Percentiles rank a stretch among this genome's conserved stretches.
Evolutionary conservation across 139 green algal species (phyloP).

Genomic region (Chlorokybus atmophyticus): DNA sequence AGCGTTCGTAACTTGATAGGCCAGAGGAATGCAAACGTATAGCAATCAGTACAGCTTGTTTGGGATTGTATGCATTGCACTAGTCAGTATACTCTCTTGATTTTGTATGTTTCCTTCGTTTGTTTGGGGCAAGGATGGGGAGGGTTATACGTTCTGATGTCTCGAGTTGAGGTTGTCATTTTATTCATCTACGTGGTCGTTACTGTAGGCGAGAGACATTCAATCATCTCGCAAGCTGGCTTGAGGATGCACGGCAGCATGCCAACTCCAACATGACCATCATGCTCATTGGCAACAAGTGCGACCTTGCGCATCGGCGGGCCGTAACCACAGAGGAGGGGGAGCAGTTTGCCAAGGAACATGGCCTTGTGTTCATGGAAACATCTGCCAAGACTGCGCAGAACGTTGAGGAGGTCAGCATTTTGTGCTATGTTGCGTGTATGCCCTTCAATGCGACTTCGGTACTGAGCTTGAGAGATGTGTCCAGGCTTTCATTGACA

Average conservation of each 20-base stretch:
- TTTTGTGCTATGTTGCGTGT: background rate
- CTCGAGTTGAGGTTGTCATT: background rate
- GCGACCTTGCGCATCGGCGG: slow-evolving; percentile 77
- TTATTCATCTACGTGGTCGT: too few relatives aligned
- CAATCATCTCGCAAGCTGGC: slow-evolving; percentile 90
- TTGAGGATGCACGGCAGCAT: slow-evolving; percentile 96
- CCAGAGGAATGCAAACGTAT: too few relatives aligned
- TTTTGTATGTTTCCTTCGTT: slow-evolving; percentile 1
- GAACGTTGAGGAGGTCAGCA: slow-evolving; percentile 86
- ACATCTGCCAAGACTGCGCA: slow-evolving; percentile 92
- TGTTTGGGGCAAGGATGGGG: background rate
- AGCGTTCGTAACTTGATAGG: too few relatives aligned
- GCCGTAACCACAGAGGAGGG: slow-evolving; percentile 93
- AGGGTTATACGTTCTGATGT: background rate
- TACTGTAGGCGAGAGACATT: slow-evolving; percentile 82
- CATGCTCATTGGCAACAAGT: slow-evolving; percentile 99
- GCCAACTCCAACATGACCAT: slow-evolving; percentile 99
- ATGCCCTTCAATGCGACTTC: too few relatives aligned
- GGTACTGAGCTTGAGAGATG: too few relatives aligned
- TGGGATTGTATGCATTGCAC: too few relatives aligned
- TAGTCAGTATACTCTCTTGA: too few relatives aligned
- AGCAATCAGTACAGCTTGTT: too few relatives aligned
- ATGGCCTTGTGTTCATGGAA: slow-evolving; percentile 97
- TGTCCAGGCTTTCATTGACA: slow-evolving; percentile 90
- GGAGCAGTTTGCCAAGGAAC: slow-evolving; percentile 93